Evolutionary conservation across 257 asterid species (phyloP).

Genomic region (Solanum clarkiae): DNA sequence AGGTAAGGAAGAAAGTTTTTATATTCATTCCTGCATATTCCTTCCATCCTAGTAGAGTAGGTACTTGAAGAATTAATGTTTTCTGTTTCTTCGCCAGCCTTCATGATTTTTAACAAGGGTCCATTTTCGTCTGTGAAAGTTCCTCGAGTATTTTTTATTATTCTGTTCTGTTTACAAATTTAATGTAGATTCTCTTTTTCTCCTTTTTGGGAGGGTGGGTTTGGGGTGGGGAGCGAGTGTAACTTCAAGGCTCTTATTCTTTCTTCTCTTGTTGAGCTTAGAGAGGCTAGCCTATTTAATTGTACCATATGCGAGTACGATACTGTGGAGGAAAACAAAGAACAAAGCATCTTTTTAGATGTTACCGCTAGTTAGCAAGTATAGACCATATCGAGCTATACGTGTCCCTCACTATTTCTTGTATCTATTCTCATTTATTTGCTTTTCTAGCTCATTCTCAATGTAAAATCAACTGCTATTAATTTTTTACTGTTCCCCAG

Average conservation of each 20-base stretch:
- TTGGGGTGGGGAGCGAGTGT: not conserved
- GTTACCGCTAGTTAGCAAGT: not conserved
- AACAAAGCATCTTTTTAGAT: not conserved
- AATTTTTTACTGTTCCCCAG: not conserved
- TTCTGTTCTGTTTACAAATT: not conserved
- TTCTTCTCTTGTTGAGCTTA: not conserved
- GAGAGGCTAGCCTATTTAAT: not conserved
- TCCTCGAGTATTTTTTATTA: not conserved
- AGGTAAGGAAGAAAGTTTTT: slow-evolving; percentile 20
- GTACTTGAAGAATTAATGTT: not conserved
- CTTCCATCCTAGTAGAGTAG: not conserved
- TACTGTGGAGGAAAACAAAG: not conserved
- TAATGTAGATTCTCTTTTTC: not conserved
- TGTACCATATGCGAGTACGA: not conserved
- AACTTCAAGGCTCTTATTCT: not conserved
- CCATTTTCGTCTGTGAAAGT: not conserved
- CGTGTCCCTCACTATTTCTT: not conserved
- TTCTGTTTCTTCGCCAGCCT: not conserved
- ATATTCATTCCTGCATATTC: not conserved
- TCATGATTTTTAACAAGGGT: not conserved
- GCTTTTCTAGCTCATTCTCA: not conserved
- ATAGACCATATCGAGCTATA: not conserved
- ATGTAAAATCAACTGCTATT: not conserved
- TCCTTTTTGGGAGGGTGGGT: not conserved
- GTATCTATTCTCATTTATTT: not conserved